Evolutionary conservation across 345 rosid species (phyloP).

Genomic region (Limnanthes douglasii): DNA sequence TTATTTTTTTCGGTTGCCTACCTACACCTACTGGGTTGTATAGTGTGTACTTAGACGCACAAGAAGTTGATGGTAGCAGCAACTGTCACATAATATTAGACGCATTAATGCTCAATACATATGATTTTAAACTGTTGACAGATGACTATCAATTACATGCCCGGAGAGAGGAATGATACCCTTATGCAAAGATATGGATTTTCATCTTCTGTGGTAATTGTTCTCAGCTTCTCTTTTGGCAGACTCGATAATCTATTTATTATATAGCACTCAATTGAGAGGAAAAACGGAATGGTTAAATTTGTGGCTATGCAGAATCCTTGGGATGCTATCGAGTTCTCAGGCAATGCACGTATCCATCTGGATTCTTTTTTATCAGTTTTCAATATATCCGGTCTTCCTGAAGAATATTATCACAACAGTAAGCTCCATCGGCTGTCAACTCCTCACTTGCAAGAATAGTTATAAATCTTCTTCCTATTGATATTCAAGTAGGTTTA

Average conservation of each 20-base stretch:
- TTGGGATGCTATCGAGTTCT: constrained; percentile 68
- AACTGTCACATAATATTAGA: too few species aligned
- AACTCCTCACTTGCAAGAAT: neutral
- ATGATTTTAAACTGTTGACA: too few species aligned
- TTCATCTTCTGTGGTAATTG: constrained; percentile 70
- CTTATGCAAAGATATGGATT: constrained; percentile 90
- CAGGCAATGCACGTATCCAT: constrained; percentile 65
- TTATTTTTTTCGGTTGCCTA: too few species aligned
- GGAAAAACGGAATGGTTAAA: too few species aligned
- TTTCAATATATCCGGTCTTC: constrained; percentile 73
- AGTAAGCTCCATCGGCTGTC: constrained; percentile 19
- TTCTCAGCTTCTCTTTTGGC: neutral
- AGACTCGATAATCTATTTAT: neutral
- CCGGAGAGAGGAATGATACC: constrained; percentile 39
- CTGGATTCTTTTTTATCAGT: constrained; percentile 72
- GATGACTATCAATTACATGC: constrained; percentile 83
- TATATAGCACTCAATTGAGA: too few species aligned
- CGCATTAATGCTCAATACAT: too few species aligned
- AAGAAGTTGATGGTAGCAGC: too few species aligned
- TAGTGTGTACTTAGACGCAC: too few species aligned
- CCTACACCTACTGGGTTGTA: too few species aligned
- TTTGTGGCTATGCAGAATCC: constrained; percentile 55
- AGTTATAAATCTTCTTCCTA: neutral
- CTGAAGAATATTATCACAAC: constrained; percentile 68
- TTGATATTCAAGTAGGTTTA: neutral